phyloP scores from a whole-genome alignment of 495 filamentous ascomycete species.

The Ramalina intermedia region DNA sequence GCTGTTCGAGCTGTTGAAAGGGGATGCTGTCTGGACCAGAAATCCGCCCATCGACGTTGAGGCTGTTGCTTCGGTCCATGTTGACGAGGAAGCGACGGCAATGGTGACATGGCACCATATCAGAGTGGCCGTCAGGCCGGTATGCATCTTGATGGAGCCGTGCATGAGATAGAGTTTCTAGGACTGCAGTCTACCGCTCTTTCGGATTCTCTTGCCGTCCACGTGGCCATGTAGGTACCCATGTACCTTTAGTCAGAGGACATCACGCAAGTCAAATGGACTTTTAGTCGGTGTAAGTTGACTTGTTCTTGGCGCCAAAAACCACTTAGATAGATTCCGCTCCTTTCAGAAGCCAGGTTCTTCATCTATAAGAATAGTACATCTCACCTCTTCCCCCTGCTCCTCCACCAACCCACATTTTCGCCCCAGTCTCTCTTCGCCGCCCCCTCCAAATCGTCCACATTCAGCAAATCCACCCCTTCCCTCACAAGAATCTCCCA shows the following conservation, averaged over 20 bases:
- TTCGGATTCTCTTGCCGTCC: too few relatives aligned
- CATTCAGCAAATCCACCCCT: conserved; percentile 56
- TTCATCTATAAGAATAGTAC: background rate
- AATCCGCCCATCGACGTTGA: too few relatives aligned
- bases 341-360: background rate
- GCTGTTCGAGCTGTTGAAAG: too few relatives aligned
- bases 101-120: too few relatives aligned
- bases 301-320: background rate
- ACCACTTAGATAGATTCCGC: background rate
- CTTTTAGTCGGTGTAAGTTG: background rate
- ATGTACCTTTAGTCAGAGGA: conserved; percentile 17
- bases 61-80: too few relatives aligned
- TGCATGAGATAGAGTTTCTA: too few relatives aligned
- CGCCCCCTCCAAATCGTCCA: conserved; percentile 23
- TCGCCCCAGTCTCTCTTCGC: conserved; percentile 30
- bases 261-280: too few relatives aligned
- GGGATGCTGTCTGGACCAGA: too few relatives aligned
- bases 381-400: background rate
- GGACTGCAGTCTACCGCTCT: too few relatives aligned
- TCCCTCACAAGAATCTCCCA: conserved; percentile 61
- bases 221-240: background rate
- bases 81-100: too few relatives aligned
- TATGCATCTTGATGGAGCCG: too few relatives aligned
- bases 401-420: background rate
- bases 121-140: too few relatives aligned